phyloP scores from a whole-genome alignment of 2,329 filamentous ascomycete genomes.

The Ophiostoma australiae region DNA sequence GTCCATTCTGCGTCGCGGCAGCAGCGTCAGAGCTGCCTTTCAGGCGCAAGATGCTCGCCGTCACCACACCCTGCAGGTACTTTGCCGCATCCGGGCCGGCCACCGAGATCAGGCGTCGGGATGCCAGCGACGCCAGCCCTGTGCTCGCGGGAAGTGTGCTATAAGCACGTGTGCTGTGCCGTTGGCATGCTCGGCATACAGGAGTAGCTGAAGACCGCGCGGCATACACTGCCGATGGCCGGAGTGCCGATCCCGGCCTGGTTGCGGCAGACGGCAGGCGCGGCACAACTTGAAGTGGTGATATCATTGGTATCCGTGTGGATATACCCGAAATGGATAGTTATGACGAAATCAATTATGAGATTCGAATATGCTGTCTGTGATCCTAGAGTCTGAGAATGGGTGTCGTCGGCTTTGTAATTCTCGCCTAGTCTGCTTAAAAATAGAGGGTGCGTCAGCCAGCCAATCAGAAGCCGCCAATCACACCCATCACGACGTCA shows the following conservation, averaged over 20 bases:
- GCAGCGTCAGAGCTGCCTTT: constrained; percentile 29
- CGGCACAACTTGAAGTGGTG: constrained; percentile 15
- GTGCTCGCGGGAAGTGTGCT: constrained; percentile 30
- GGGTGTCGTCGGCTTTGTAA: constrained; percentile 3
- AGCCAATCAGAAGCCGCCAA: not conserved
- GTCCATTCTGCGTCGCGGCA: constrained; percentile 40
- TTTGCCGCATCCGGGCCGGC: constrained; percentile 72
- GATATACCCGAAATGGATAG: not conserved
- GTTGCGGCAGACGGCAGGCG: constrained; percentile 7
- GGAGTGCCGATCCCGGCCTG: constrained; percentile 19
- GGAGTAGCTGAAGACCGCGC: not conserved
- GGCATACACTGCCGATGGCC: not conserved
- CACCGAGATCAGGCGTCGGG: constrained; percentile 73
- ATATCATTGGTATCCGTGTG: not conserved
- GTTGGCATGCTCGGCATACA: not conserved
- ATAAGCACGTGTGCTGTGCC: not conserved
- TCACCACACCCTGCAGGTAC: constrained; percentile 85
- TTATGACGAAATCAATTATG: not conserved
- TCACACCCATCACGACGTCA: not conserved
- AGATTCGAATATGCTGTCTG: not conserved
- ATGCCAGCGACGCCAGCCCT: constrained; percentile 56
- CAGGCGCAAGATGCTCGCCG: constrained; percentile 56
- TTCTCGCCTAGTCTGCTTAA: not conserved
- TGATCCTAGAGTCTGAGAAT: not conserved
- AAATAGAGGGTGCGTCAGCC: constrained; percentile 8